Base-by-base conservation (phyloP, 495 filamentous ascomycete species). In the Xylaria longipes region DNA sequence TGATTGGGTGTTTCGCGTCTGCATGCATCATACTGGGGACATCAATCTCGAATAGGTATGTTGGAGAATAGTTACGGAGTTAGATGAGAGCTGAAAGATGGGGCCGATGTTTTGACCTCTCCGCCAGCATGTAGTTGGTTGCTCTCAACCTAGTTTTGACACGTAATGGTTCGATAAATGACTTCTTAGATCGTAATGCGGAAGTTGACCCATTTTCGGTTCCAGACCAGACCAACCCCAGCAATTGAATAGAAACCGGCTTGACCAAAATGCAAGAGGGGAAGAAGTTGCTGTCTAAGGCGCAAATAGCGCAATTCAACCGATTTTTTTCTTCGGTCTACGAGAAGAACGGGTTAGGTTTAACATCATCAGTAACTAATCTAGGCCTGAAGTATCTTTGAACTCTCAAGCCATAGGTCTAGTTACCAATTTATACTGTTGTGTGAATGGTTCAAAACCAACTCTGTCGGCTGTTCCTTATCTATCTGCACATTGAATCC, bases 31-130 rank as follows among this genome's bases (percentile, higher is more conserved):
- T 20, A 1, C 33, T 31, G 35, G 31, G 58, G 58, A 25, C 11
- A 14, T 37, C 17, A 39, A 31, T 14, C 29, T 39, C 56, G 5
- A 60, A 60, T 60, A 60, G 31, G 5, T 22, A 60, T 31, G 35
- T 39, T 22, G n/a, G n/a, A n/a, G 35, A 61, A 39, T 22, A 1
- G 58, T 14, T 25, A 41, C 5, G 58, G 20, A 61, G n/a, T 12
- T 12, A 61, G 35, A 22, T 6, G 20, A 61, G 17, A 61, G 58
- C 58, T 61, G 58, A 61, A 61, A 37, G 31, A 61, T 61, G 58
- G 58, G 27, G 35, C 35, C 35, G 7, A 33, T 39, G 14, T 39
- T 41, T 33, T 46, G 20, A n/a, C 45, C 15, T 61, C 7, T 37
- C 11, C 5, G 35, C 14, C 11, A 9, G 9, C 9, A 39, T 61